Evolutionary conservation across 2,329 filamentous ascomycete species (phyloP).

Genomic region (Sclerotinia borealis): DNA sequence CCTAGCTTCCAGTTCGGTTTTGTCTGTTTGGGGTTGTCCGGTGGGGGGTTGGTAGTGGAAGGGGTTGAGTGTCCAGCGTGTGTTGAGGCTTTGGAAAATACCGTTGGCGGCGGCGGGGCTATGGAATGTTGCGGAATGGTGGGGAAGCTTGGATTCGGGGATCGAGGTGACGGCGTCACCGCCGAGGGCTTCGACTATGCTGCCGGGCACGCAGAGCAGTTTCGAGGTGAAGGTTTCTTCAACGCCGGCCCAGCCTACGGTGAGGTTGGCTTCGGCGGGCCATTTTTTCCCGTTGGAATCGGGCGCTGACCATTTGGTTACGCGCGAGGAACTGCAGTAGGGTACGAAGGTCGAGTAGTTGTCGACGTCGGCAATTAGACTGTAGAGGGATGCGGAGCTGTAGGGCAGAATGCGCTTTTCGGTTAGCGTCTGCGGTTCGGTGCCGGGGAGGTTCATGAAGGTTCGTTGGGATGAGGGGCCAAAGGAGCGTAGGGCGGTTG

Average conservation of each 20-base stretch:
- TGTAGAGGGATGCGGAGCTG: slow-evolving; percentile 64
- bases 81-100: slow-evolving; percentile 63
- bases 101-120: slow-evolving; percentile 38
- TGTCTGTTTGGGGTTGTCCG: slow-evolving; percentile 30
- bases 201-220: slow-evolving; percentile 68
- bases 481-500: slow-evolving; percentile 17
- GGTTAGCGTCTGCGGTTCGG: slow-evolving; percentile 55
- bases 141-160: slow-evolving; percentile 33
- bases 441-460: slow-evolving; percentile 37
- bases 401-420: slow-evolving; percentile 75
- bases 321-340: slow-evolving; percentile 72
- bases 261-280: slow-evolving; percentile 72
- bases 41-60: slow-evolving; percentile 41
- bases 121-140: slow-evolving; percentile 37
- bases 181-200: slow-evolving; percentile 70
- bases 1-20: slow-evolving; percentile 25
- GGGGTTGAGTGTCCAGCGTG: slow-evolving; percentile 59
- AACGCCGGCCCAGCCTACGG: slow-evolving; percentile 78
- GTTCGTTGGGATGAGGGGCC: slow-evolving; percentile 33
- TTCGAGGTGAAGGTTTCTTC: slow-evolving; percentile 77
- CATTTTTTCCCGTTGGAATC: slow-evolving; percentile 44
- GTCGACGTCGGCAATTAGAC: slow-evolving; percentile 81
- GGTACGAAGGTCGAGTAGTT: slow-evolving; percentile 85
- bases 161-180: slow-evolving; percentile 48
- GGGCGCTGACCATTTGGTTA: slow-evolving; percentile 65